A percentile compares a stretch with the other conserved stretches of the same genome.
These are phyloP conservation scores for Lagerstroemia speciosa DNA, from an alignment of 345 rosid genomes.

Conservation along the genomic window DNA sequence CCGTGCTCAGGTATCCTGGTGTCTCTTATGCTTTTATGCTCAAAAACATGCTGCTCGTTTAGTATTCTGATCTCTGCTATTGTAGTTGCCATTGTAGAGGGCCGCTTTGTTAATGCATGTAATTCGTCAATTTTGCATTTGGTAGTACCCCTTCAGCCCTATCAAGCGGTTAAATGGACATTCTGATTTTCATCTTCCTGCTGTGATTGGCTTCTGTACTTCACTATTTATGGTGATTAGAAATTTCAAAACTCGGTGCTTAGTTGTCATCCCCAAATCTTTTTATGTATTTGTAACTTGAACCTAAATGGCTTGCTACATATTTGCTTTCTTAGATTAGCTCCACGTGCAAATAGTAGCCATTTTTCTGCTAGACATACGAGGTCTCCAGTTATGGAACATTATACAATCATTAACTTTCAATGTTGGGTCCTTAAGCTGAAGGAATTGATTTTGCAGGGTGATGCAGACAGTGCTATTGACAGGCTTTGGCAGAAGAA, in stretches of 20 bases:
- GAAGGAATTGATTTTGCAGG: slow-evolving; percentile 23
- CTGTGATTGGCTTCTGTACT: no score
- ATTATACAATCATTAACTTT: no score
- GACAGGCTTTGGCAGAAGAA: slow-evolving; percentile 61
- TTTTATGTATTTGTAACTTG: background rate
- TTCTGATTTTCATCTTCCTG: no score
- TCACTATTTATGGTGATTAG: no score
- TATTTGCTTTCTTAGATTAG: background rate
- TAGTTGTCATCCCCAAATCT: background rate
- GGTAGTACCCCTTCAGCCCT: no score
- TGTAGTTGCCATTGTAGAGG: no score
- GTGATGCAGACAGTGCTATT: slow-evolving; percentile 43
- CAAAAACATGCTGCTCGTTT: no score
- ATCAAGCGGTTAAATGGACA: no score
- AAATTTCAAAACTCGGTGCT: no score
- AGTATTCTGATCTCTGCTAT: background rate
- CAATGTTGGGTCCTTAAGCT: background rate
- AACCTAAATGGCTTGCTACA: background rate
- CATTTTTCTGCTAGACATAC: background rate
- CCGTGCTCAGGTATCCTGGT: slow-evolving; percentile 34
- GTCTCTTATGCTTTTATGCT: background rate
- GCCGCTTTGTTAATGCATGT: no score
- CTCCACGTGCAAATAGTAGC: background rate
- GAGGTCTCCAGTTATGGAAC: background rate
- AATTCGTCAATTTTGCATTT: no score